Evolutionary conservation across 2,329 filamentous ascomycete species (phyloP).

Genomic region (Calonectria honghensis): DNA sequence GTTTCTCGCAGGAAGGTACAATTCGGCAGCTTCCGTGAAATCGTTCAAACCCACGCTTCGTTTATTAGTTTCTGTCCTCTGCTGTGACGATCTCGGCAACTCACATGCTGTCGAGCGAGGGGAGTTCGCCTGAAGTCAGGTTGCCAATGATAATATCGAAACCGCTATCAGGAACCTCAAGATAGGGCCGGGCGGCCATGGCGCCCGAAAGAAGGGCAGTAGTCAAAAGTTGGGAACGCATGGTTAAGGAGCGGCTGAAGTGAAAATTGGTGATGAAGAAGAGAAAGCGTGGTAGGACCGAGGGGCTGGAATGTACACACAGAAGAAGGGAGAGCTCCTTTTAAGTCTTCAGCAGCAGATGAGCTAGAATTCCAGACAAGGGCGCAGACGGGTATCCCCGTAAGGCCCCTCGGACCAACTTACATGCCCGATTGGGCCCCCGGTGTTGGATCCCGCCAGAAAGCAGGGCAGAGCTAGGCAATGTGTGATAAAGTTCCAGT

Average conservation of each 20-base stretch:
- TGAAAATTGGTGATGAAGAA: constrained; percentile 22
- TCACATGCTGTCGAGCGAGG: constrained; percentile 64
- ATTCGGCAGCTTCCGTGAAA: constrained; percentile 72
- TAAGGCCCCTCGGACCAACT: constrained; percentile 26
- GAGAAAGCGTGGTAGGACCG: neutral
- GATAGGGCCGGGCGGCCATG: constrained; percentile 65
- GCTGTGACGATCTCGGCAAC: neutral
- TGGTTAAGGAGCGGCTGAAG: constrained; percentile 41
- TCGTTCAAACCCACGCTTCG: constrained; percentile 68
- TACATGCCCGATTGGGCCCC: constrained; percentile 29
- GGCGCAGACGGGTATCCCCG: neutral
- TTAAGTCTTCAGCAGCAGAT: constrained; percentile 14
- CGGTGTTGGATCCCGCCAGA: neutral
- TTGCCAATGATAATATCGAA: constrained; percentile 62
- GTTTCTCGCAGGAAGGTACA: constrained; percentile 66
- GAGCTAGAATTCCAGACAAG: neutral
- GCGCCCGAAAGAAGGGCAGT: constrained; percentile 59
- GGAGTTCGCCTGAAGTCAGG: constrained; percentile 61
- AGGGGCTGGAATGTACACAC: constrained; percentile 5
- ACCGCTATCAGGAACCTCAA: constrained; percentile 68
- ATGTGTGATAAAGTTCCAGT: constrained; percentile 27
- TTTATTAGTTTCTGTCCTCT: neutral
- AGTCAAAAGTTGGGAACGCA: constrained; percentile 51
- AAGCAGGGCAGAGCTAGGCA: constrained; percentile 19
- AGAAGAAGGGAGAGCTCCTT: constrained; percentile 18